Conservation (phyloP, 2,329 filamentous ascomycete species). For the Ophiocordyceps camponoti-rufipedis region DNA sequence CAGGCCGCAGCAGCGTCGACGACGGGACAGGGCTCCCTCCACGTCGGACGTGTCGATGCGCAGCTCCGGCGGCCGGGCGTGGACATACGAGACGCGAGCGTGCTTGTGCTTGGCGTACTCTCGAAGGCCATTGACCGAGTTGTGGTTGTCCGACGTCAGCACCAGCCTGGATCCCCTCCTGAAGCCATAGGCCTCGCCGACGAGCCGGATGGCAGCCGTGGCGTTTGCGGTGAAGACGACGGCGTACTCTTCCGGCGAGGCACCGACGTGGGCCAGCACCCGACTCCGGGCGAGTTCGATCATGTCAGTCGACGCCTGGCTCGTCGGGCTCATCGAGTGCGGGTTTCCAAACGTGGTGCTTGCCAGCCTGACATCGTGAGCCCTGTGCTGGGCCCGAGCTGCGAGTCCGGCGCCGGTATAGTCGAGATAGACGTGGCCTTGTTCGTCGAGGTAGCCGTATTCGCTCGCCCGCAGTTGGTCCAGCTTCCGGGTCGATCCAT, state of each 20-base stretch:
- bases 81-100: constrained; percentile 13
- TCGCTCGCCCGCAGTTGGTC: constrained; percentile 10
- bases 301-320: constrained; percentile 13
- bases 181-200: constrained; percentile 21
- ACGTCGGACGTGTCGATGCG: constrained; percentile 10
- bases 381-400: constrained; percentile 12
- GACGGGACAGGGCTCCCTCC: constrained; percentile 6
- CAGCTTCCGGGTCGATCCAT: constrained; percentile 11
- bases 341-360: constrained; percentile 19
- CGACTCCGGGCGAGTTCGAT: constrained; percentile 13
- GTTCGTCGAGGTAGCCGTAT: constrained; percentile 18
- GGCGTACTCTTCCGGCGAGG: constrained; percentile 17
- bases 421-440: constrained; percentile 21
- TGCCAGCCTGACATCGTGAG: constrained; percentile 13
- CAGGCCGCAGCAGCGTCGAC: background rate
- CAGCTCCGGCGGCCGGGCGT: constrained; percentile 9
- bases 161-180: constrained; percentile 9
- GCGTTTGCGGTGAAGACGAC: constrained; percentile 23
- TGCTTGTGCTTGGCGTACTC: constrained; percentile 13
- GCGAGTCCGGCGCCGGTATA: constrained; percentile 21
- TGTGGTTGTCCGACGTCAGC: constrained; percentile 22
- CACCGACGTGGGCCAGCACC: constrained; percentile 15
- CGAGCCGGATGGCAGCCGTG: constrained; percentile 17
- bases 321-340: constrained; percentile 20
- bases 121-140: constrained; percentile 20